These are phyloP conservation scores for Musa beccarii DNA, from an alignment of 176 grass and related monocot genomes.

Conservation along the genomic window DNA sequence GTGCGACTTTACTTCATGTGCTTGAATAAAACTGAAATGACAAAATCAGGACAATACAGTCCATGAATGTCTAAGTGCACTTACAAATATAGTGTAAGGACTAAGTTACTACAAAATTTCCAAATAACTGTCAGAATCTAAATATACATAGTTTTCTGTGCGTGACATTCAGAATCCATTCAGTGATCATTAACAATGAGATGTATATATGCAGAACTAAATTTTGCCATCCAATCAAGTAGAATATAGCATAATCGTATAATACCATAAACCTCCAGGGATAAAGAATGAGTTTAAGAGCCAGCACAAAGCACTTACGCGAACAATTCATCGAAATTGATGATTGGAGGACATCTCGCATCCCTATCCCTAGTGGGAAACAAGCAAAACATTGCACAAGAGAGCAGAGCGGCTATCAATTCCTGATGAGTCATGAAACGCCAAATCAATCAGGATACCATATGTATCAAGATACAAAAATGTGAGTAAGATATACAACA, in stretches of 20 bases:
- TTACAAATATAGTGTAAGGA: too few species aligned
- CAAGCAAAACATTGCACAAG: slow-evolving; percentile 79
- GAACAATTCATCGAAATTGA: slow-evolving; percentile 79
- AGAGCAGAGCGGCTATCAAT: slow-evolving; percentile 59
- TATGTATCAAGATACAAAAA: not conserved
- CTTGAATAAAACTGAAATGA: not conserved
- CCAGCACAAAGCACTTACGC: slow-evolving; percentile 30
- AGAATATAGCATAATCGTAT: not conserved
- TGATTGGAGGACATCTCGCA: slow-evolving; percentile 36
- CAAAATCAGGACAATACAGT: not conserved
- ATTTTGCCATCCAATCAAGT: not conserved
- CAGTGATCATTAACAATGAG: too few species aligned
- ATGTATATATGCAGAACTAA: not conserved
- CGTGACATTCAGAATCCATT: too few species aligned
- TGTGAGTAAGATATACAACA: not conserved
- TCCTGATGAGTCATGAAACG: slow-evolving; percentile 36
- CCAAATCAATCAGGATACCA: not conserved
- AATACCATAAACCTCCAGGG: not conserved
- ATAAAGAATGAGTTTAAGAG: not conserved
- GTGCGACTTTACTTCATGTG: too few species aligned
- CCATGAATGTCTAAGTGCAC: too few species aligned
- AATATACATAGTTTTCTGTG: too few species aligned
- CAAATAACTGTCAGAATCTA: too few species aligned
- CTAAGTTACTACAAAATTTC: too few species aligned
- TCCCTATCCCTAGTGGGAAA: slow-evolving; percentile 58